Base-by-base conservation (phyloP, 2,329 filamentous ascomycete genomes). In the Hypomyces perniciosus region DNA sequence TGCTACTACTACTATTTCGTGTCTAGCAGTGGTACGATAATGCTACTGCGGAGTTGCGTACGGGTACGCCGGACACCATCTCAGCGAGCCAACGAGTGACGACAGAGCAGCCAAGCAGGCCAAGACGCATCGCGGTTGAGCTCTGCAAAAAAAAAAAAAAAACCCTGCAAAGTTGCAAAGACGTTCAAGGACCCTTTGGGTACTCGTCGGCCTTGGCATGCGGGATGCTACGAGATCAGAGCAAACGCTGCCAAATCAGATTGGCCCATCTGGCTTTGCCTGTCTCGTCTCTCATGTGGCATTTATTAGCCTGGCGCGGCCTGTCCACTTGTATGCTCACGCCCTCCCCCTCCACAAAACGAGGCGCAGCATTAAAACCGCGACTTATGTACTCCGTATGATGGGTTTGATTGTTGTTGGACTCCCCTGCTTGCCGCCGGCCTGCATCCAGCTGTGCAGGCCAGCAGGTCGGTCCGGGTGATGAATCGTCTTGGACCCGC, bases 301-400 rank as follows among this genome's bases (percentile, higher is more conserved):
- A 20, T 20, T 20, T 20, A 20, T 20, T 20, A 20, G 20, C 20
- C 20, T 20, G 3, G 20, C 20, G 20, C 20, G 20, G 20, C 20
- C 20, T 20, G 20, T 20, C 20, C 20, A 20, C 20, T 20, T 20
- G 3, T 12, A 27, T 34, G 40, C 20, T 40, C 42, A 41, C 43
- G 34, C 35, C 43, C 49, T 42, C 35, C 39, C 31, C 44, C 50
- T 40, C 38, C 8, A 5, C 9, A 30, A 42, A 39, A 46, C 50
- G 50, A 52, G 50, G 50, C 50, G 50, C 50, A 52, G 50, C 50
- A 35, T 4, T n/a, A 6, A 42, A 28, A 41, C 26, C 27, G 41
- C 39, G 50, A 47, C 33, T 35, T 12, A 35, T 35, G 33, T 8
- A 35, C 12, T 8, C 12, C 20, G 20, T 20, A 20, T 20, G 20